These are phyloP conservation scores for Ogataea hybrid DNA, from an alignment of 1,139 yeast species.

Conservation along the genomic window DNA sequence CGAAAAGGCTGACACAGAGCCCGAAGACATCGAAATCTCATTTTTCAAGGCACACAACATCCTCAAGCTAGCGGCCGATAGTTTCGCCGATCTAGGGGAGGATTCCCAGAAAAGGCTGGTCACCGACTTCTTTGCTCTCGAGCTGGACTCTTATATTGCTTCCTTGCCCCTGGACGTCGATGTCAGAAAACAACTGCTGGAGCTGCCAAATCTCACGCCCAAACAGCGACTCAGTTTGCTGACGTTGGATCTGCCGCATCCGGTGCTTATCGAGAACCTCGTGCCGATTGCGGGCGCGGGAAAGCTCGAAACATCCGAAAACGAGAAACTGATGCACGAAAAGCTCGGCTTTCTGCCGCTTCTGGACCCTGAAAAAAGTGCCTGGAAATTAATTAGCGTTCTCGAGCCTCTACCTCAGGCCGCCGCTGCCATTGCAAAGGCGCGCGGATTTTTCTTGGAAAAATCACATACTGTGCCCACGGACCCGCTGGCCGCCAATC, in stretches of 20 bases:
- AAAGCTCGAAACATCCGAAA: not conserved
- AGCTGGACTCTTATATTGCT: slow-evolving; percentile 4
- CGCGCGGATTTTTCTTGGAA: slow-evolving; percentile 1
- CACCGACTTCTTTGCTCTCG: slow-evolving; percentile 2
- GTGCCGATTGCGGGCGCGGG: slow-evolving; percentile 2
- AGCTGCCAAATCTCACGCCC: not conserved
- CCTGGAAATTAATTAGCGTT: not conserved
- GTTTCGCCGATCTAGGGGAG: not conserved
- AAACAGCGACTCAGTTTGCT: slow-evolving; percentile 1
- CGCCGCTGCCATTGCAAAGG: slow-evolving; percentile 3
- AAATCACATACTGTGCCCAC: not conserved
- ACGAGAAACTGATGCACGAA: slow-evolving; percentile 2
- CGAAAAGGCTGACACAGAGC: slow-evolving; percentile 4
- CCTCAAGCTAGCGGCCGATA: not conserved
- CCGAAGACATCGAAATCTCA: slow-evolving; percentile 5
- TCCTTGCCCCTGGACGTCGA: not conserved
- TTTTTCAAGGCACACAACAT: slow-evolving; percentile 6
- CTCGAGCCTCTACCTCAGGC: not conserved
- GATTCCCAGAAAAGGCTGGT: slow-evolving; percentile 2
- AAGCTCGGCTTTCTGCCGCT: slow-evolving; percentile 5
- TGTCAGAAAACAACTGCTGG: slow-evolving; percentile 1
- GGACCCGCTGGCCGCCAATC: not conserved
- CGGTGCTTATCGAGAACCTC: not conserved
- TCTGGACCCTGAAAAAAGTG: slow-evolving; percentile 1
- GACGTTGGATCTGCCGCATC: not conserved